Percentiles rank a stretch among this genome's conserved stretches.
Conservation (phyloP, 2,329 filamentous ascomycete species). For the Didymella sp. region DNA sequence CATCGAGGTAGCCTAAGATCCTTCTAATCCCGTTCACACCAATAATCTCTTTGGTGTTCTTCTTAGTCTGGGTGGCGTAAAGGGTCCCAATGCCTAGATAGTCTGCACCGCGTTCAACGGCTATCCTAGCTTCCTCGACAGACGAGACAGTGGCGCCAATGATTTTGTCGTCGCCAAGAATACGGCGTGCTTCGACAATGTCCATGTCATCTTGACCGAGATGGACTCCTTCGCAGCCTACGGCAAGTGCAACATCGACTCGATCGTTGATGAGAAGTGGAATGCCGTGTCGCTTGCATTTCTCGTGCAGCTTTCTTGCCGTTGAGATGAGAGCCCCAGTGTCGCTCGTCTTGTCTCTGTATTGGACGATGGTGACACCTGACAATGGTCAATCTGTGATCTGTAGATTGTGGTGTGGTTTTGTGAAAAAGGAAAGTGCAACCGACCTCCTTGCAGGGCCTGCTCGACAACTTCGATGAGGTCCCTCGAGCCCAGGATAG, state of each 20-base stretch:
- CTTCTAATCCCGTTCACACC: constrained; percentile 73
- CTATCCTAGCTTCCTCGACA: constrained; percentile 72
- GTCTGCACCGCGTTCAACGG: constrained; percentile 78
- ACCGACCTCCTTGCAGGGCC: constrained; percentile 73
- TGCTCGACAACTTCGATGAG: constrained; percentile 76
- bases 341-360: constrained; percentile 84
- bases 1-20: constrained; percentile 68
- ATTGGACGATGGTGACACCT: constrained; percentile 84
- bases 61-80: constrained; percentile 82
- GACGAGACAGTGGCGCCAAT: constrained; percentile 88
- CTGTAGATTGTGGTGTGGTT: neutral
- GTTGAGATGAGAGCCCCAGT: constrained; percentile 74
- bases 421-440: constrained; percentile 8
- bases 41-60: constrained; percentile 83
- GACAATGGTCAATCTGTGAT: neutral
- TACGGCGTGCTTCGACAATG: constrained; percentile 68
- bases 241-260: constrained; percentile 84
- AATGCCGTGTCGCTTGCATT: constrained; percentile 72
- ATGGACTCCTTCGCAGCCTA: constrained; percentile 90
- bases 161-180: constrained; percentile 79
- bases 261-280: constrained; percentile 94
- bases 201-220: constrained; percentile 94
- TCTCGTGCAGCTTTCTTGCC: constrained; percentile 72
- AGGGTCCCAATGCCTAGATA: constrained; percentile 93
- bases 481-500: constrained; percentile 75